Conservation (phyloP, 2,329 filamentous ascomycete species). For the Clathrospora elynae region DNA sequence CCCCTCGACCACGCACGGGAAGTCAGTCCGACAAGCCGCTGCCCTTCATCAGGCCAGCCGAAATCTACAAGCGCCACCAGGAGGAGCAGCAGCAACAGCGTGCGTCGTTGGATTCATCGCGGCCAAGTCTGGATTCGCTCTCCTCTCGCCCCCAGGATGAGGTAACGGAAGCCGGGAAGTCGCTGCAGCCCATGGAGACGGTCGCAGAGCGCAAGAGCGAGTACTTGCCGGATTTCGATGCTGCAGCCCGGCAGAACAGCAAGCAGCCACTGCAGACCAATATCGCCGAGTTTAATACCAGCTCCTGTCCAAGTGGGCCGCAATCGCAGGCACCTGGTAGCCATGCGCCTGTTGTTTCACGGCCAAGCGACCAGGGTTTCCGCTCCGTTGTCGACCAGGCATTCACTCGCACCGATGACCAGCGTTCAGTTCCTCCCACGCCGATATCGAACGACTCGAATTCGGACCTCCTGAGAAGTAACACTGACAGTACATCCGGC, state of each 20-base stretch:
- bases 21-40: constrained; percentile 57
- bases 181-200: constrained; percentile 53
- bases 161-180: constrained; percentile 26
- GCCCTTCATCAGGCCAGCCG: constrained; percentile 73
- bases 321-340: constrained; percentile 18
- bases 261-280: constrained; percentile 14
- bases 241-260: constrained; percentile 13
- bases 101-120: constrained; percentile 62
- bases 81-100: constrained; percentile 66
- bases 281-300: constrained; percentile 37
- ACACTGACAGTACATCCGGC: constrained; percentile 65
- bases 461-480: constrained; percentile 60
- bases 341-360: constrained; percentile 23
- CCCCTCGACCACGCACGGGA: constrained; percentile 35
- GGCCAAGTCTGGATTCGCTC: constrained; percentile 63
- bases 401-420: constrained; percentile 64
- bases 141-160: constrained; percentile 34
- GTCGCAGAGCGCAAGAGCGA: constrained; percentile 65
- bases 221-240: constrained; percentile 56
- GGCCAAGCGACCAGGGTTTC: constrained; percentile 34
- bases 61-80: constrained; percentile 75
- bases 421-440: constrained; percentile 58
- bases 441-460: constrained; percentile 54
- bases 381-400: constrained; percentile 66
- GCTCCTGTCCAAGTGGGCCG: constrained; percentile 33